Conservation (phyloP, 1,284 basidiomycete genomes). For the Fomitopsis schrenkii region DNA sequence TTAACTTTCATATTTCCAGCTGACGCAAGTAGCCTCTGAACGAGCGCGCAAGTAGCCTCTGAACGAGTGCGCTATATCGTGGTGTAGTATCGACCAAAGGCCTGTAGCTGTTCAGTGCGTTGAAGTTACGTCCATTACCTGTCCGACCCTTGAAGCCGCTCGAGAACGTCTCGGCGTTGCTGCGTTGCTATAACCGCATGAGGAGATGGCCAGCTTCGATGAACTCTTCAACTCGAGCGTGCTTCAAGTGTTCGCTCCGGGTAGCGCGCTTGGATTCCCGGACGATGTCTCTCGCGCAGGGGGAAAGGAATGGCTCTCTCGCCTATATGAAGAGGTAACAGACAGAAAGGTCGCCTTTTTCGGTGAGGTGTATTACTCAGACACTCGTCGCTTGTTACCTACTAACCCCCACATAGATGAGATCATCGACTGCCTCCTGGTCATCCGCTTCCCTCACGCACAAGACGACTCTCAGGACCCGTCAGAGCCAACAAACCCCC, state of each 20-base stretch:
- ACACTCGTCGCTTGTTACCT: neutral
- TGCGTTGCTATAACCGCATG: neutral
- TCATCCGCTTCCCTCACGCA: conserved; percentile 30
- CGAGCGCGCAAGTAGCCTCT: no score
- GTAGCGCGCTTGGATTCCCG: conserved; percentile 59
- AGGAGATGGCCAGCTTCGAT: conserved; percentile 42
- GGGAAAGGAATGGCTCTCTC: conserved; percentile 54
- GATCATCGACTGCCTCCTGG: conserved; percentile 66
- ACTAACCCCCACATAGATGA: conserved; percentile 46
- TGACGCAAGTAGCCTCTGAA: no score
- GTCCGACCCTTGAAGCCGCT: no score
- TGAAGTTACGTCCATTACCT: no score
- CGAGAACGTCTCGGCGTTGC: no score
- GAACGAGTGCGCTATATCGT: no score
- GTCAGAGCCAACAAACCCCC: conserved; percentile 39
- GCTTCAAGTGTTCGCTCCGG: conserved; percentile 65
- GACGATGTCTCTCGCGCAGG: conserved; percentile 29
- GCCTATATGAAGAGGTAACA: conserved; percentile 16
- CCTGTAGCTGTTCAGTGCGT: no score
- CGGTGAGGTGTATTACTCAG: conserved; percentile 41
- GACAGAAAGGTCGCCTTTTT: conserved; percentile 65
- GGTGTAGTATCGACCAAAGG: no score
- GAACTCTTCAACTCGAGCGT: conserved; percentile 59
- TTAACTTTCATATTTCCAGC: no score
- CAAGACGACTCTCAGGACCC: conserved; percentile 22